Base-by-base conservation (phyloP, 148 eudicot species). In the Fagopyrum tataricum region DNA sequence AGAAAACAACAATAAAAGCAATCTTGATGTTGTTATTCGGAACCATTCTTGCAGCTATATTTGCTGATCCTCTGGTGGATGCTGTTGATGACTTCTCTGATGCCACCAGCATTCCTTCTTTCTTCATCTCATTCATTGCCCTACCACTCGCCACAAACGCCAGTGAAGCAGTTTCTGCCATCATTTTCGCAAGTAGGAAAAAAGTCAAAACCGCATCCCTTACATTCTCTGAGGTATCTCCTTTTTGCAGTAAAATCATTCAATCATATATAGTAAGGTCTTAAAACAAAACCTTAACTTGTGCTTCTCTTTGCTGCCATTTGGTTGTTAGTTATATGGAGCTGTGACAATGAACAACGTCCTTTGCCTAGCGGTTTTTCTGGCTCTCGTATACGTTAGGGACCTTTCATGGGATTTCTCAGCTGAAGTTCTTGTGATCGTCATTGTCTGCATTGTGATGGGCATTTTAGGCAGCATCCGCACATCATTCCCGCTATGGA, bases 11-110 rank as follows among this genome's bases (percentile, higher is more conserved):
- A 68, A 31, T 90, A 5, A 95, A 88, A 78, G 97, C 99, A 20
- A 72, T 70, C 24, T 59, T 84, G 46, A 71, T 82, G 74, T 75
- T 95, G 75, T 47, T 90, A 74, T 58, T 88, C 46, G 97, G 99
- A 70, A 82, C 96, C 51, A 8, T 79, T 12, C 84, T 91, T 53
- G 94, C 97, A 61, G 96, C 91, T 75, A 83, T 79, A 53, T 91
- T 91, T 79, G 97, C 99, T 8, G 97, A 95, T 78, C 99, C 99
- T 17, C 74, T 95, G 58, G 99, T 90, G 7, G 99, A 91, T 67
- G 93, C 92, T 31, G 93, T 95, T 49, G 89, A 89, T 68, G 74
- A 85, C 71, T 95, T 95, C 80, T 95, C 99, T 4, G 76, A 67
- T 67, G 97, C 96, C 55, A 91, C 99, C 23, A 75, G 92, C 80